These are phyloP conservation scores for Tuber brumale DNA, from an alignment of 495 filamentous ascomycete genomes.

Conservation along the genomic window DNA sequence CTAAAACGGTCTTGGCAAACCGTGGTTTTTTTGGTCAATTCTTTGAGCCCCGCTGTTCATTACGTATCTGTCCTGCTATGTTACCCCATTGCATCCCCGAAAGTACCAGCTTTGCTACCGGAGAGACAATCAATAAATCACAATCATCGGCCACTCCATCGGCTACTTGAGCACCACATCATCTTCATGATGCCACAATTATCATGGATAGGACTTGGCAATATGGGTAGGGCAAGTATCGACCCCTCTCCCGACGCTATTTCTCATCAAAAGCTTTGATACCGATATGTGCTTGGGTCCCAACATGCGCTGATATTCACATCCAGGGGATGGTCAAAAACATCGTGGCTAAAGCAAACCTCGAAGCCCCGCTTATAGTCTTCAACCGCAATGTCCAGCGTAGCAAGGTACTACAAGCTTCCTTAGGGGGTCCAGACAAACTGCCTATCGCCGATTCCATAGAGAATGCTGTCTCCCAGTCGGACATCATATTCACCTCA, in stretches of 20 bases:
- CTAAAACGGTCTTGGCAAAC: too few species aligned
- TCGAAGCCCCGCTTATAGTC: slow-evolving; percentile 62
- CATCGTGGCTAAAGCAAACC: slow-evolving; percentile 66
- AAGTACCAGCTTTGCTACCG: neutral
- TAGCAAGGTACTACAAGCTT: slow-evolving; percentile 51
- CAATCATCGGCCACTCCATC: neutral
- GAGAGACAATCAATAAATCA: neutral
- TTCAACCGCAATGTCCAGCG: slow-evolving; percentile 70
- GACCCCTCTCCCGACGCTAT: neutral
- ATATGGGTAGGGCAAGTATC: slow-evolving; percentile 73
- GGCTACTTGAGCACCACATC: neutral
- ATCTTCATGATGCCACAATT: slow-evolving; percentile 44
- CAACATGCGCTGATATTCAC: slow-evolving; percentile 11
- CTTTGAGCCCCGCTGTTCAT: too few species aligned
- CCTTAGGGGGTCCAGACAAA: slow-evolving; percentile 54
- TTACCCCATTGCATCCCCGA: neutral
- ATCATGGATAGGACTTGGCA: slow-evolving; percentile 82
- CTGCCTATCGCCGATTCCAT: slow-evolving; percentile 54
- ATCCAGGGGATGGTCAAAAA: slow-evolving; percentile 78
- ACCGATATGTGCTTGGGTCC: neutral
- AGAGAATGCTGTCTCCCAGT: slow-evolving; percentile 56
- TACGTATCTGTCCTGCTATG: too few species aligned
- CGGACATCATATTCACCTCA: slow-evolving; percentile 79
- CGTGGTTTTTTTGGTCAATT: too few species aligned
- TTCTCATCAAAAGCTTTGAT: neutral